These are phyloP conservation scores for Geranium brycei DNA, from an alignment of 345 rosid species.

Conservation along the genomic window DNA sequence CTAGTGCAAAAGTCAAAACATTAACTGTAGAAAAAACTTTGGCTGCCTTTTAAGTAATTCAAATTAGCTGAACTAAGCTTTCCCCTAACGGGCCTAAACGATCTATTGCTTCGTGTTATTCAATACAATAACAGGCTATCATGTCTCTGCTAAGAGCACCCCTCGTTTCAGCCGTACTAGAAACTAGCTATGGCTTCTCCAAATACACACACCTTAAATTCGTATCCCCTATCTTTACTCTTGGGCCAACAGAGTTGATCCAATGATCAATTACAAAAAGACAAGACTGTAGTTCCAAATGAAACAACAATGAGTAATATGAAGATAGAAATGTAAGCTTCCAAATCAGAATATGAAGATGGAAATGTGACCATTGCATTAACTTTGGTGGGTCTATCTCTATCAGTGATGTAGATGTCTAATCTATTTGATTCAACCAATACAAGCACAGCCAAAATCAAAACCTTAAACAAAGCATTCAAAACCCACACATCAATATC, in stretches of 20 bases:
- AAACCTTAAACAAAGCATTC: neutral
- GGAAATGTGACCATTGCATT: neutral
- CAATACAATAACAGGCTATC: neutral
- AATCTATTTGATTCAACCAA: no score
- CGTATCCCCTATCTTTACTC: neutral
- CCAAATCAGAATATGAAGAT: no score
- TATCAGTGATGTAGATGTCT: neutral
- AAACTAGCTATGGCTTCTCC: neutral
- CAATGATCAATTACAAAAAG: neutral
- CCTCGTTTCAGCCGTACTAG: no score
- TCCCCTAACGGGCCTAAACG: neutral
- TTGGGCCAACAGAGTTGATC: neutral
- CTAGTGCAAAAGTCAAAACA: no score
- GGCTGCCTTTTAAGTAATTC: neutral
- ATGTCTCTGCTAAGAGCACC: neutral
- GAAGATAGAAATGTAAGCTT: neutral
- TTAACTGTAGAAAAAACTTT: neutral
- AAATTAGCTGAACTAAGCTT: neutral
- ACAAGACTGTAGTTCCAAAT: no score
- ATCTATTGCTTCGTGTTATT: neutral
- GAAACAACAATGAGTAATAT: no score
- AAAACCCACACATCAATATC: neutral
- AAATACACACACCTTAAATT: neutral
- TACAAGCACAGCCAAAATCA: no score
- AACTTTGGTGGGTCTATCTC: neutral